These are phyloP conservation scores for Zygoascus bituminiphila DNA, from an alignment of 805 yeast species.

Conservation along the genomic window DNA sequence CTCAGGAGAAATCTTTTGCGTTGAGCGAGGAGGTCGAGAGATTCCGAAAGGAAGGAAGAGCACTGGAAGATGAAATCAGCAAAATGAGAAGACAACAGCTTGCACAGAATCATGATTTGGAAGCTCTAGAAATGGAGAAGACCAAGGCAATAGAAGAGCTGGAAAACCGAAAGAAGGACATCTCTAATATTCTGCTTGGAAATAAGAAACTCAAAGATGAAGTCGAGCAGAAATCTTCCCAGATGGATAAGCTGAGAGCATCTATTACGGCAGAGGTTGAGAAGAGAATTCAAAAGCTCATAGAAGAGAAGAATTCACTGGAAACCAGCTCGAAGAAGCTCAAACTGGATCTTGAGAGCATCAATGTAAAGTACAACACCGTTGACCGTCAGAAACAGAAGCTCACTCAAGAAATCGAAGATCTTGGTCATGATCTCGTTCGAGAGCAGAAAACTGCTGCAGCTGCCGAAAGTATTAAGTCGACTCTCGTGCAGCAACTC, in stretches of 20 bases:
- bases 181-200: slow-evolving; percentile 11
- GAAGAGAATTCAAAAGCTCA: slow-evolving; percentile 32
- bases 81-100: slow-evolving; percentile 17
- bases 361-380: slow-evolving; percentile 11
- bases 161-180: slow-evolving; percentile 9
- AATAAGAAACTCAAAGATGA: slow-evolving; percentile 16
- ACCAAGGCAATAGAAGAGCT: slow-evolving; percentile 14
- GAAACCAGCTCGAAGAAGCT: slow-evolving; percentile 30
- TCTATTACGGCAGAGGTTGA: slow-evolving; percentile 15
- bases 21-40: slow-evolving; percentile 7
- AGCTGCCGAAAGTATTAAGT: slow-evolving; percentile 16
- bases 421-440: slow-evolving; percentile 22
- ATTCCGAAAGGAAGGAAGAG: slow-evolving; percentile 6
- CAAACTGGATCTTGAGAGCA: slow-evolving; percentile 17
- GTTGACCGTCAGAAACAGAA: slow-evolving; percentile 14
- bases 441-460: slow-evolving; percentile 19
- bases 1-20: slow-evolving; percentile 1
- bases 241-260: slow-evolving; percentile 17
- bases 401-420: slow-evolving; percentile 25
- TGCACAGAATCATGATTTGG: slow-evolving; percentile 15
- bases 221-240: slow-evolving; percentile 13
- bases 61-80: slow-evolving; percentile 11
- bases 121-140: slow-evolving; percentile 15
- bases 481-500: slow-evolving; percentile 17
- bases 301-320: slow-evolving; percentile 38